Evolutionary conservation across 176 grass and related monocot species (phyloP), one percentile per base, ranked within the genome.

Genomic region (Carex scoparia): DNA sequence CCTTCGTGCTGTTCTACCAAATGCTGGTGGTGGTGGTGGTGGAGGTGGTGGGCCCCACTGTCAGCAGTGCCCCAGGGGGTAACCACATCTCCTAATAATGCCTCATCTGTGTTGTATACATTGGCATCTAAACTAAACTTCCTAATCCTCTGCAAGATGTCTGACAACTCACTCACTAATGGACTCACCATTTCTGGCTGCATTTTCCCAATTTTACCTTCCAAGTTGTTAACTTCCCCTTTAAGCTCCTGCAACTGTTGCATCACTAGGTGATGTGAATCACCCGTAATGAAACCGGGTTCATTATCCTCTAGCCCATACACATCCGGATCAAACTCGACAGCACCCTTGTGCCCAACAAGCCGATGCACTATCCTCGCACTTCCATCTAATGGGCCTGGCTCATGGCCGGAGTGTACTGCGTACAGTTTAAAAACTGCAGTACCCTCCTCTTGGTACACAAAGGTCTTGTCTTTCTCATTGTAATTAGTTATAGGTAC

Each of bases 401-500:
- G 97, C 79, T 99, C 91, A 38, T 99, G 97, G 53, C 97, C 97
- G 0, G 97, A 94, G 37, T 99, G 97, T 63, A 99, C 93, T 3
- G 97, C 91, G 6, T 96, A 99, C 79, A 99, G 84, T 62, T 99
- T 99, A 79, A 99, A 99, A 76, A 99, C 94, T 14, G 97, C 97
- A 58, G 87, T 94, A 13, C 93, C 97, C 84, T 99, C 96, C 73
- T 99, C 97, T 79, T 88, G 86, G 69, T 99, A 99, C 38, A 99
- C 97, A 76, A 99, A 99, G 61, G 91, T 94, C 81, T 99, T 99
- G 40, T 99, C 91, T 69, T 99, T 99, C 65, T 99, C 97, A 49
- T 99, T 99, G 72, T 99, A 99, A 48, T 99, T 96, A 59, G 91
- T 78, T 82, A 99, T 99, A 14, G 97, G 97, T 23, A 99, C 97